These are phyloP conservation scores for Ramalina intermedia DNA, from an alignment of 495 filamentous ascomycete species.

Conservation along the genomic window DNA sequence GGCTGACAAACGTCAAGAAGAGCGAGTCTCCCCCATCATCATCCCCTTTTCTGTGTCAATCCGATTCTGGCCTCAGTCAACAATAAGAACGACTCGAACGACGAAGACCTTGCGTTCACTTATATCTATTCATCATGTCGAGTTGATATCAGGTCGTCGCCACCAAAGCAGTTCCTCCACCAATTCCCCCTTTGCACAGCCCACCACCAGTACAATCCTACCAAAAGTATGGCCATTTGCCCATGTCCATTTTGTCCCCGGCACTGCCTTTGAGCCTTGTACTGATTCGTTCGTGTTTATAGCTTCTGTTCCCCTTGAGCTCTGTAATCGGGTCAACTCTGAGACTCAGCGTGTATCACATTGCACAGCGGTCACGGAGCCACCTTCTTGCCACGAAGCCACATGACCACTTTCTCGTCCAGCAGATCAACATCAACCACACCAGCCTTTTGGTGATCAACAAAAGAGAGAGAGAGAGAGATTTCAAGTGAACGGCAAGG, in stretches of 20 bases:
- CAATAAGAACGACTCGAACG: neutral
- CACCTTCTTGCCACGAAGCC: neutral
- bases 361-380: neutral
- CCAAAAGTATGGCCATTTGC: neutral
- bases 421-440: neutral
- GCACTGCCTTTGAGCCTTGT: conserved; percentile 1
- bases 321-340: neutral
- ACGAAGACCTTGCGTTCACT: neutral
- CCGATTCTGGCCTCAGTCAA: neutral
- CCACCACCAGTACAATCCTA: neutral
- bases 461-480: too few relatives aligned
- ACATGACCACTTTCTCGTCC: neutral
- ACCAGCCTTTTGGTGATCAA: too few relatives aligned
- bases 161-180: neutral
- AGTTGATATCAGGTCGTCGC: neutral
- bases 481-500: too few relatives aligned
- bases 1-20: neutral
- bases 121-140: neutral
- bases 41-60: neutral
- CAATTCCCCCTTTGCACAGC: conserved; percentile 3
- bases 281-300: neutral
- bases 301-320: neutral
- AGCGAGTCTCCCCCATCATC: neutral
- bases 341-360: neutral
- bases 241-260: neutral